Evolutionary conservation across 129 eudicot genomes (phyloP).

Genomic region (Flaveria trinervia): DNA sequence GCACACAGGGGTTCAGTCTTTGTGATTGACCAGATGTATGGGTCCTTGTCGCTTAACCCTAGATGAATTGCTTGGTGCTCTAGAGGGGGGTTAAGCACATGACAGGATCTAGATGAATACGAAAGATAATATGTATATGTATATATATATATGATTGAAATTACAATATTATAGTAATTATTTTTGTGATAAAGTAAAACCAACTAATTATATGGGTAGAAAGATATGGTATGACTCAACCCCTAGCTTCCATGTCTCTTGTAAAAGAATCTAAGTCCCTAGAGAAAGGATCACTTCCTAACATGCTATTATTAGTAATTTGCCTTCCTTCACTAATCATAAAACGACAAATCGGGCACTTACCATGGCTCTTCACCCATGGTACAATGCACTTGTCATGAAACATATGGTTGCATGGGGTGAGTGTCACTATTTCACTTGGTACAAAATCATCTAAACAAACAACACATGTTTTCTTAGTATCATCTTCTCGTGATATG

Average conservation of each 20-base stretch:
- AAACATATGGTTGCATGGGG: slow-evolving; percentile 82
- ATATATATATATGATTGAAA: no score
- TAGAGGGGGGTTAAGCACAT: no score
- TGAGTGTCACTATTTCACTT: slow-evolving; percentile 48
- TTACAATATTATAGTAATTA: no score
- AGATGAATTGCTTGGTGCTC: no score
- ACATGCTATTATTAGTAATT: slow-evolving; percentile 4
- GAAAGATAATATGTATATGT: no score
- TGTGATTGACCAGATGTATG: no score
- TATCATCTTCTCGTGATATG: slow-evolving; percentile 38
- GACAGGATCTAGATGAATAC: no score
- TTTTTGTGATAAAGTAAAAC: no score
- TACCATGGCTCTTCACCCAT: slow-evolving; percentile 69
- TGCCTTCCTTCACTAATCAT: slow-evolving; percentile 29
- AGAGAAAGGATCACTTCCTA: slow-evolving; percentile 24
- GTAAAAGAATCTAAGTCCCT: slow-evolving; percentile 39
- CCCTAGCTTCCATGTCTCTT: slow-evolving; percentile 44
- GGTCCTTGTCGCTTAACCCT: no score
- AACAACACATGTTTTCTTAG: slow-evolving; percentile 57
- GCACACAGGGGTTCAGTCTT: no score
- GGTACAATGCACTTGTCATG: slow-evolving; percentile 85
- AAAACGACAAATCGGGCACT: slow-evolving; percentile 73
- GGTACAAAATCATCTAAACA: slow-evolving; percentile 75
- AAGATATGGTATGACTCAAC: slow-evolving; percentile 3
- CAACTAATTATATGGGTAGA: no score